Percentiles rank a stretch among this genome's conserved stretches.
Conservation (phyloP, 768 basidiomycete genomes). For the Austroboletus eburneus region DNA sequence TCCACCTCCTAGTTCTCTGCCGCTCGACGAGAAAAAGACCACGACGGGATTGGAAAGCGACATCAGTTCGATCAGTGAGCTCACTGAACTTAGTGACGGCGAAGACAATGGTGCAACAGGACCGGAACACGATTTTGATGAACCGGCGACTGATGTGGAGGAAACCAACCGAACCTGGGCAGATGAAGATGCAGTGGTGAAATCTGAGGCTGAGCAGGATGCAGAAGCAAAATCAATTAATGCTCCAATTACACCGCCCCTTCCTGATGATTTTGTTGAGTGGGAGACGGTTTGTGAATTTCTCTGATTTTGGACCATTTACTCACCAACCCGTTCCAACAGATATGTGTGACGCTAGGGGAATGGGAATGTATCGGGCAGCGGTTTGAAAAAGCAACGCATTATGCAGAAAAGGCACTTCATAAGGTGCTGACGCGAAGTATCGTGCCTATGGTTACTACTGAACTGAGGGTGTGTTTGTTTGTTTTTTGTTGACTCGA, state of each 20-base stretch:
- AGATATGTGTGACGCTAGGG: constrained; percentile 79
- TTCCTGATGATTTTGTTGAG: constrained; percentile 63
- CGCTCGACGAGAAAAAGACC: constrained; percentile 7
- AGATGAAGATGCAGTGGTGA: not conserved
- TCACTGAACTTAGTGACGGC: constrained; percentile 66
- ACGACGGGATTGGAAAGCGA: constrained; percentile 64
- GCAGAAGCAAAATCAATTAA: not conserved
- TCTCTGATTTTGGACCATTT: not conserved
- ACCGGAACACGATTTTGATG: constrained; percentile 4
- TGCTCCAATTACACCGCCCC: constrained; percentile 9
- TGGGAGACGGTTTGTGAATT: constrained; percentile 79
- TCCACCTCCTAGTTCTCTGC: constrained; percentile 4
- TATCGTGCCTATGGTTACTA: constrained; percentile 68
- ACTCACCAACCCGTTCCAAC: constrained; percentile 2
- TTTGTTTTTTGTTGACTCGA: not conserved
- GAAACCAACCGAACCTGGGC: not conserved
- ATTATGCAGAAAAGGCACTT: constrained; percentile 78
- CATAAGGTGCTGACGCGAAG: constrained; percentile 61
- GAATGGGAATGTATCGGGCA: constrained; percentile 85
- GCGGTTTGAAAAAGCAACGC: constrained; percentile 68
- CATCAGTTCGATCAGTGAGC: constrained; percentile 59
- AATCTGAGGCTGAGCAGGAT: constrained; percentile 3
- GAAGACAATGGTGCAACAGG: constrained; percentile 26
- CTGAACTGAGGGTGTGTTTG: constrained; percentile 57
- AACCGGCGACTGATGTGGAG: not conserved